Evolutionary conservation across 352 stramenopile species (phyloP), one percentile per base, ranked within the genome.

Genomic region (Elongisporangium anandrum): DNA sequence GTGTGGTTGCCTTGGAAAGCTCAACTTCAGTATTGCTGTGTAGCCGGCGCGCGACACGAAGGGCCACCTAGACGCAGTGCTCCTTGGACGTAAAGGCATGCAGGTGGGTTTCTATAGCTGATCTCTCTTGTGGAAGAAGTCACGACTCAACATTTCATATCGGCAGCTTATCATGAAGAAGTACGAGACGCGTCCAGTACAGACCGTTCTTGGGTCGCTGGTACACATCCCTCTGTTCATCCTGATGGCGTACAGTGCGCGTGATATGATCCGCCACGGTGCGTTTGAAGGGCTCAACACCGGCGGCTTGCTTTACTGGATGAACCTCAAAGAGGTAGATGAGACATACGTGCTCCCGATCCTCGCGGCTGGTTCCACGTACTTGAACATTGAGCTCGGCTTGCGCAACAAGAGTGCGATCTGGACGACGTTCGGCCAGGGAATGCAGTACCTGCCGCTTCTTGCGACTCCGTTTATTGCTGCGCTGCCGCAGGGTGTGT

Each of bases 151-250:
- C n/a, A n/a, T n/a, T n/a, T n/a, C n/a, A n/a, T n/a, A n/a, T n/a
- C n/a, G n/a, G n/a, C n/a, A 53, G 13, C 59, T 48, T 13, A 53
- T 88, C 24, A 81, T 88, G 64, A 79, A 87, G 53, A 92, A 92
- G 65, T 84, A 88, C 73, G 75, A 90, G 52, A 90, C 79, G 61
- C 75, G 73, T 4, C 79, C 80, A 10, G 65, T 92, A 17, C 77
- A 90, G 55, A 88, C 80, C 23, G 57, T 90, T 10, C 57, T 90
- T 21, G 78, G 79, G 12, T 77, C 79, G 21, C 52, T 92, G 24
- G 74, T 87, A 13, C 75, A 92, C 66, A 81, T 92, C 45, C 83
- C 83, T 34, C 52, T 88, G 15, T 92, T 92, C 64, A 66, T 87
- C 52, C 41, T 92, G 19, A 78, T 90, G 63, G 79, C 79, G 16